Conservation (phyloP, 164 flowering plant genomes). For the Tinospora cordifolia region DNA sequence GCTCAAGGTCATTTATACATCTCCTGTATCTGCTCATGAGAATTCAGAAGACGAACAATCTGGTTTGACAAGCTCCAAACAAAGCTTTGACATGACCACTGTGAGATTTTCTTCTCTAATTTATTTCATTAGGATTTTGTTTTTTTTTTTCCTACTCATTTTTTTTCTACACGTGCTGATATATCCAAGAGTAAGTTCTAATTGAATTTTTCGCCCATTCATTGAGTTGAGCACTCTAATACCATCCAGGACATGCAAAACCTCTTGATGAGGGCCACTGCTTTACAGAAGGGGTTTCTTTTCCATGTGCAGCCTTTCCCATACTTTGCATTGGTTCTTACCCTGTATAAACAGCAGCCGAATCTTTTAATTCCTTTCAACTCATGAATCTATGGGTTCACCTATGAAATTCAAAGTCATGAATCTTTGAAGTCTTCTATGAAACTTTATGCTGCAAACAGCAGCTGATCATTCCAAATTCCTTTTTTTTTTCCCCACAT, state of each 20-base stretch:
- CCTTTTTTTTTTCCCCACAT: too few relatives aligned
- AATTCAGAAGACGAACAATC: constrained; percentile 31
- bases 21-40: constrained; percentile 25
- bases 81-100: constrained; percentile 27
- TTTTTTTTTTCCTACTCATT: not conserved
- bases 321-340: not conserved
- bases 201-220: not conserved
- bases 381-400: not conserved
- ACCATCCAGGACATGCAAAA: not conserved
- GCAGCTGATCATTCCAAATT: not conserved
- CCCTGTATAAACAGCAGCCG: not conserved
- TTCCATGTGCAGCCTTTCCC: not conserved
- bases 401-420: not conserved
- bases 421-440: not conserved
- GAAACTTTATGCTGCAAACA: not conserved
- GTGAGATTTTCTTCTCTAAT: constrained; percentile 31
- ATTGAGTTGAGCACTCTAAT: not conserved
- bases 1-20: constrained; percentile 58
- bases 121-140: not conserved
- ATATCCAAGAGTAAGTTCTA: not conserved
- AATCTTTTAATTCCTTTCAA: not conserved
- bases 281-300: not conserved
- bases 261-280: not conserved
- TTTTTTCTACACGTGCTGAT: not conserved
- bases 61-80: constrained; percentile 18